These are phyloP conservation scores for Backusella circina DNA, from an alignment of 192 early-diverging fungal species.

Conservation along the genomic window DNA sequence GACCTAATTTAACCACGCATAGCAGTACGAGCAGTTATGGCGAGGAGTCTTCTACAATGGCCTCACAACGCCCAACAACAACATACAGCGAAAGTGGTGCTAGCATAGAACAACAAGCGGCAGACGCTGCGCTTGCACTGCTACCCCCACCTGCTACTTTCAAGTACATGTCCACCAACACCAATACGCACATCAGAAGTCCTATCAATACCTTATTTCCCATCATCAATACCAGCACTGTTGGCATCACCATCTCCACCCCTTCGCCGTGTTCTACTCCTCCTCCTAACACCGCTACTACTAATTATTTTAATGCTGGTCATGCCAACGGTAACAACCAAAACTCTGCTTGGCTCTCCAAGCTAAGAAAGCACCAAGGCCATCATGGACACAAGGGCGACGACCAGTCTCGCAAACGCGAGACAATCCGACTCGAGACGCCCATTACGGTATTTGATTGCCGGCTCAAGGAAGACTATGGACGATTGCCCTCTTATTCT, in stretches of 20 bases:
- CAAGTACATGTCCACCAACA: neutral
- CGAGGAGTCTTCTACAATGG: neutral
- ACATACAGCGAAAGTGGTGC: neutral
- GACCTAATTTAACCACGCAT: neutral
- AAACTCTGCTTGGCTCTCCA: neutral
- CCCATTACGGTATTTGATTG: conserved; percentile 27
- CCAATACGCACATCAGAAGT: conserved; percentile 1
- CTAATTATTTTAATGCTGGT: neutral
- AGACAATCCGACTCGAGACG: conserved; percentile 9
- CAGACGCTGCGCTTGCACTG: neutral
- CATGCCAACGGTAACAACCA: neutral
- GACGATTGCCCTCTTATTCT: conserved; percentile 21
- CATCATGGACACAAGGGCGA: neutral
- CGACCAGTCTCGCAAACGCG: neutral
- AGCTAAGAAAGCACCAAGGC: neutral
- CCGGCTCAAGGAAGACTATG: conserved; percentile 26
- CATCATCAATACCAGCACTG: neutral
- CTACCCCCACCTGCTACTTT: neutral
- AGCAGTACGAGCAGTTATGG: neutral
- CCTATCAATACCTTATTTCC: neutral
- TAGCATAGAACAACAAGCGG: neutral
- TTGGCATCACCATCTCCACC: neutral
- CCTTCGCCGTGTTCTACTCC: neutral
- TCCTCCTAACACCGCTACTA: neutral
- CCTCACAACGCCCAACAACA: neutral